A percentile compares a stretch with the other conserved stretches of the same genome.
These are phyloP conservation scores for Backusella liffmaniae DNA, from an alignment of 192 early-diverging fungal species.

Conservation along the genomic window DNA sequence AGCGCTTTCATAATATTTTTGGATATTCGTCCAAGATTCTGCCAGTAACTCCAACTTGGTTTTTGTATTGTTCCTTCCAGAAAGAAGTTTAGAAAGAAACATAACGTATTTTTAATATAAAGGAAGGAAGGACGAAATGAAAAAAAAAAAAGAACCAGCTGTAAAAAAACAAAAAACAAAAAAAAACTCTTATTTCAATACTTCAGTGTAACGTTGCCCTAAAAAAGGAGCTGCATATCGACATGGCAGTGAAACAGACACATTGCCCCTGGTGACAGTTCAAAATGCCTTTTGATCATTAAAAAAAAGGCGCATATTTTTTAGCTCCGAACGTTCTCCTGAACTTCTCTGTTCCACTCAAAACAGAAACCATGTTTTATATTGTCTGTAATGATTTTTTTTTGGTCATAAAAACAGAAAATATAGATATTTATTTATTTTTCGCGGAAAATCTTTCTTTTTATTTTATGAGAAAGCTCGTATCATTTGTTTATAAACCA, in stretches of 20 bases:
- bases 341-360: not conserved
- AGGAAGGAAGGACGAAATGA: constrained; percentile 3
- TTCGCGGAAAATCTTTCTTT: not conserved
- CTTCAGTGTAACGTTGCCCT: constrained; percentile 6
- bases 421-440: not conserved
- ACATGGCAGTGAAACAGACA: not conserved
- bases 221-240: constrained; percentile 4
- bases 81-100: constrained; percentile 38
- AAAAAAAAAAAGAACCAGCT: not conserved
- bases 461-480: not conserved
- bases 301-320: not conserved
- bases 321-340: not conserved
- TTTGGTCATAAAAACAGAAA: not conserved
- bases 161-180: not conserved
- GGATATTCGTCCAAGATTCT: constrained; percentile 34
- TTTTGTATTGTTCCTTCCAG: constrained; percentile 35
- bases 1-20: constrained; percentile 39
- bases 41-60: constrained; percentile 32
- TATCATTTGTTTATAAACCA: not conserved
- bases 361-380: not conserved
- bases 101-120: constrained; percentile 12
- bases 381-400: not conserved
- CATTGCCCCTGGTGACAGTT: not conserved
- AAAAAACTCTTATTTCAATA: not conserved
- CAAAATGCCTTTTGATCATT: not conserved